Base-by-base conservation (phyloP, 1,284 basidiomycete genomes). In the Ustilago esculenta region DNA sequence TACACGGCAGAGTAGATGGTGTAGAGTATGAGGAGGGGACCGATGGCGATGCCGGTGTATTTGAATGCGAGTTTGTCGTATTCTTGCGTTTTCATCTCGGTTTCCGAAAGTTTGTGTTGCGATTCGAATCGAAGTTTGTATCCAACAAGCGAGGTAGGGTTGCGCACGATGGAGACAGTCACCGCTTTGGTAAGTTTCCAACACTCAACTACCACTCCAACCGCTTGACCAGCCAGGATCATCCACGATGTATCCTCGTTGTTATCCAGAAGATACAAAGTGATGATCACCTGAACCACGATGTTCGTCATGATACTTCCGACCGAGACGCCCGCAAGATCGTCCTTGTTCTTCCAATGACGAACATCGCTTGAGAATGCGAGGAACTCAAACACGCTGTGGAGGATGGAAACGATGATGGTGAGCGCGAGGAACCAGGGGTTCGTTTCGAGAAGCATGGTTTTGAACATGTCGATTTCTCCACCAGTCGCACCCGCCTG, bases 11-110 rank as follows among this genome's bases (percentile, higher is more conserved):
- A 95, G 82, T 98, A 98, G 63, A 90, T 84, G 2, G 93, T 90
- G 83, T 97, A 98, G 11, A 84, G 90, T n/a, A 87, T 85, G 23
- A 98, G 87, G 18, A 90, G 84, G 2, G 95, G 95, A 47, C 92
- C 88, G 7, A 93, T 88, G 67, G 89, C 90, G 81, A 90, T 93
- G 30, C 91, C 90, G 20, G 97, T 94, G 79, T 91, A 95, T 81
- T 88, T 89, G 88, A 92, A 94, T 2, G 92, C 92, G 39, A 93
- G 85, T 71, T 87, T 87, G 85, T 94, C 92, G 78, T 89, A 77
- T 88, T 97, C 93, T 83, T 97, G 93, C n/a, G 95, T 97, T 84
- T 90, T 94, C 85, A 91, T 92, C 84, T 98, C 95, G 74, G 97
- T 94, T 77, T 95, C 93, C 63, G 86, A 90, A 12, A 97, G 86